A percentile compares a stretch with the other conserved stretches of the same genome.
Evolutionary conservation across 2,329 filamentous ascomycete species (phyloP).

Genomic region (Cladosporium sp.): DNA sequence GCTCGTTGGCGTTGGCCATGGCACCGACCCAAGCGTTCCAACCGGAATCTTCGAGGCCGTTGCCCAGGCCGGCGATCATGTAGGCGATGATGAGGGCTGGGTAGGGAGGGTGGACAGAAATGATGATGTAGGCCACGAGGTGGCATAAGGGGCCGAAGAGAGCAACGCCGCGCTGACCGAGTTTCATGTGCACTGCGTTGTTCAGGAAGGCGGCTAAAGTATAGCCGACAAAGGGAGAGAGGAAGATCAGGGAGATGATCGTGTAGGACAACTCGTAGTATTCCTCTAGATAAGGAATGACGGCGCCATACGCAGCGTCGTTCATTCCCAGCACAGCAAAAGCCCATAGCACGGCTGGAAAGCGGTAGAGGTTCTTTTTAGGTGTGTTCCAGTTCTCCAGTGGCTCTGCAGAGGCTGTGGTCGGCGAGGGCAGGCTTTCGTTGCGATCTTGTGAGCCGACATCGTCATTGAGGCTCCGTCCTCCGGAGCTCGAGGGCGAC

Average conservation of each 20-base stretch:
- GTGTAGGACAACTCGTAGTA: slow-evolving; percentile 62
- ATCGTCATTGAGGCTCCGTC: slow-evolving; percentile 3
- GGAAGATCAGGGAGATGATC: slow-evolving; percentile 62
- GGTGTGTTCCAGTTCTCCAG: slow-evolving; percentile 63
- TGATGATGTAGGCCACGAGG: slow-evolving; percentile 60
- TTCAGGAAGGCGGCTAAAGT: slow-evolving; percentile 60
- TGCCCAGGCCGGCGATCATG: slow-evolving; percentile 65
- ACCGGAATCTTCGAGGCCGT: slow-evolving; percentile 61
- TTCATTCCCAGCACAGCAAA: slow-evolving; percentile 62
- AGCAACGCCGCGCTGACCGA: slow-evolving; percentile 69
- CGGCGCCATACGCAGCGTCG: slow-evolving; percentile 53
- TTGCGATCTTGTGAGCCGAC: slow-evolving; percentile 23
- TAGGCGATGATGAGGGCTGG: slow-evolving; percentile 62
- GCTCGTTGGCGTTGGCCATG: slow-evolving; percentile 69
- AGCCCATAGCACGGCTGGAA: slow-evolving; percentile 56
- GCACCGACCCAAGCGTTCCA: slow-evolving; percentile 65
- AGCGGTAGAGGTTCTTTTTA: slow-evolving; percentile 54
- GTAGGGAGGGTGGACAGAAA: slow-evolving; percentile 66
- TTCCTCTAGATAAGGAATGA: slow-evolving; percentile 54
- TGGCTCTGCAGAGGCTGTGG: slow-evolving; percentile 36
- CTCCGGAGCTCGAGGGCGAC: slow-evolving; percentile 17
- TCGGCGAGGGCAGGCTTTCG: slow-evolving; percentile 44
- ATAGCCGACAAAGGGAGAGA: slow-evolving; percentile 64
- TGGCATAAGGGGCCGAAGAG: slow-evolving; percentile 61
- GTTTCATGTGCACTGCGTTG: slow-evolving; percentile 58